Evolutionary conservation across 495 filamentous ascomycete genomes (phyloP).

Genomic region (Darksidea phi): DNA sequence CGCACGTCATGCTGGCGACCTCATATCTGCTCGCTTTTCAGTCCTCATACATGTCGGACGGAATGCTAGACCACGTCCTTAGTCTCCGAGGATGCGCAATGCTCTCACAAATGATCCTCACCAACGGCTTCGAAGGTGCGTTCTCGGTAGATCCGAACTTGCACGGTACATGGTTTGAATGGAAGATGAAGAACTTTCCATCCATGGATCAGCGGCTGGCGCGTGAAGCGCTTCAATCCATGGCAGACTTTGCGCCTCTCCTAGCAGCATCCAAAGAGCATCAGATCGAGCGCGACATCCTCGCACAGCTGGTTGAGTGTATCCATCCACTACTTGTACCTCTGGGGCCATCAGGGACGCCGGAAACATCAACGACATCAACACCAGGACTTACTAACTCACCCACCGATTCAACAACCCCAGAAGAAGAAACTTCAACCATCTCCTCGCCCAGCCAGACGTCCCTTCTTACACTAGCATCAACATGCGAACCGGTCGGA

Average conservation of each 20-base stretch:
- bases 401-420: too few species aligned
- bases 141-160: constrained; percentile 14
- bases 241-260: constrained; percentile 4
- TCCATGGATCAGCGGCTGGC: neutral
- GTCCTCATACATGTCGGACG: constrained; percentile 17
- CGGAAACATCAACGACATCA: neutral
- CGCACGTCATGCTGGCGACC: constrained; percentile 27
- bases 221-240: constrained; percentile 8
- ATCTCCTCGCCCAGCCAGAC: neutral
- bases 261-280: neutral
- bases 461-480: too few species aligned
- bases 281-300: constrained; percentile 13
- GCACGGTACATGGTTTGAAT: neutral
- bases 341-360: neutral
- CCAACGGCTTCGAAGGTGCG: constrained; percentile 4
- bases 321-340: constrained; percentile 2
- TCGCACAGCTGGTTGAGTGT: constrained; percentile 7
- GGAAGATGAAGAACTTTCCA: constrained; percentile 10
- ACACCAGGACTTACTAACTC: neutral
- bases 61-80: constrained; percentile 20
- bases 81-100: constrained; percentile 16
- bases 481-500: too few species aligned
- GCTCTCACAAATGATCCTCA: constrained; percentile 10
- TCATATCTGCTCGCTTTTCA: constrained; percentile 26
- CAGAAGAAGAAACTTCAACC: neutral